Conservation (phyloP, 2,329 filamentous ascomycete genomes). For the Colletotrichum echinochloae region DNA sequence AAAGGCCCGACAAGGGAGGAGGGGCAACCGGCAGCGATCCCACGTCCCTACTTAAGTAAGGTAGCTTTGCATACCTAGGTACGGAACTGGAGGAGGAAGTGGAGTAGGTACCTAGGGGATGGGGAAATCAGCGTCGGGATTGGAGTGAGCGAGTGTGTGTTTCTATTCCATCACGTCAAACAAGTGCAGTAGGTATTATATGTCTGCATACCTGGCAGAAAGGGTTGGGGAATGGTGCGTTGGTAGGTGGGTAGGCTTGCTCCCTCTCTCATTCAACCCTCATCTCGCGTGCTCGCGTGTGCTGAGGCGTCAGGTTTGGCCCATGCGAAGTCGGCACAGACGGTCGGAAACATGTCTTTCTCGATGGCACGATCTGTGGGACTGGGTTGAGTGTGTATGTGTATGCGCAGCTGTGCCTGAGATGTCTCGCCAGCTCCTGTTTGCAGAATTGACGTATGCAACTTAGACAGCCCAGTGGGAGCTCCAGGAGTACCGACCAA, state of each 20-base stretch:
- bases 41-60: too few relatives aligned
- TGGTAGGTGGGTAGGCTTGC: not conserved
- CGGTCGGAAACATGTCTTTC: slow-evolving; percentile 13
- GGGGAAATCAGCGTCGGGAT: not conserved
- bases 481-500: not conserved
- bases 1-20: not conserved
- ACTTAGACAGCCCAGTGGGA: not conserved
- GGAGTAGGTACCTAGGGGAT: not conserved
- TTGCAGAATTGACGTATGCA: not conserved
- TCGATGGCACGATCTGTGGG: slow-evolving; percentile 14
- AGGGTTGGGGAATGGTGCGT: slow-evolving; percentile 1
- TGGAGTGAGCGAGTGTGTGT: not conserved
- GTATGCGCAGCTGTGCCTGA: slow-evolving; percentile 9
- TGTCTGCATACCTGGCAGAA: not conserved
- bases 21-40: not conserved
- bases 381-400: slow-evolving; percentile 5
- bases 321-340: slow-evolving; percentile 8
- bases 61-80: too few relatives aligned
- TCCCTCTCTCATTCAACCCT: not conserved
- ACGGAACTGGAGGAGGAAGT: too few relatives aligned
- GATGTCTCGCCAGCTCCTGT: not conserved
- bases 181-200: not conserved
- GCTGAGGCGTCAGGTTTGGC: not conserved
- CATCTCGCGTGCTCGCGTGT: not conserved
- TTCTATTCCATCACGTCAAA: not conserved